Evolutionary conservation across 1,139 yeast species (phyloP).

Genomic region (Candida anutae): DNA sequence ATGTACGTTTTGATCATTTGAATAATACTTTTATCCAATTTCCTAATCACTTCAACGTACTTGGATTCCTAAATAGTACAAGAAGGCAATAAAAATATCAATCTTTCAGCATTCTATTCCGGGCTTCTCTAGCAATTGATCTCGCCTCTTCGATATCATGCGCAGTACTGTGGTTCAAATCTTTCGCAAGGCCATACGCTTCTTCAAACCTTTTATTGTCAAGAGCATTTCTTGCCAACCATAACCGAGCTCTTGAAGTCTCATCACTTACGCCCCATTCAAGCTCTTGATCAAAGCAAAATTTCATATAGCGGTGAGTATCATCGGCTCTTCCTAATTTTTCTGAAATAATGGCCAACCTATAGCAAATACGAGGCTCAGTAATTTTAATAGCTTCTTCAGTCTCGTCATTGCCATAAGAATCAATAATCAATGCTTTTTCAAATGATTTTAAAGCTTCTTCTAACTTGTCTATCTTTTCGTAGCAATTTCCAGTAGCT

Average conservation of each 20-base stretch:
- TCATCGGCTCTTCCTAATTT: conserved; percentile 42
- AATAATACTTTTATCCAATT: too few relatives aligned
- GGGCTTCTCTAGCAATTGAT: conserved; percentile 68
- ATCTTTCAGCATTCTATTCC: conserved; percentile 29
- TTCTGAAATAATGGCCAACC: conserved; percentile 65
- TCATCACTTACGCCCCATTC: conserved; percentile 70
- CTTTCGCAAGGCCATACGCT: conserved; percentile 71
- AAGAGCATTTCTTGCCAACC: conserved; percentile 76
- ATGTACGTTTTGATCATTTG: too few relatives aligned
- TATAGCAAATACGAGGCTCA: conserved; percentile 51
- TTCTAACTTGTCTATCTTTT: conserved; percentile 59
- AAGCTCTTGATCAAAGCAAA: conserved; percentile 61
- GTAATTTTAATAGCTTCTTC: conserved; percentile 12
- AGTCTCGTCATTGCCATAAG: conserved; percentile 13
- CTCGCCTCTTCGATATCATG: conserved; percentile 89
- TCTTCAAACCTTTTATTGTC: conserved; percentile 48
- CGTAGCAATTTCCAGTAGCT: conserved; percentile 87
- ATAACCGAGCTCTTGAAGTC: conserved; percentile 72
- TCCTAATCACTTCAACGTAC: too few relatives aligned
- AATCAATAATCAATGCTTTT: conserved; percentile 47
- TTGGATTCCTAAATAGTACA: too few relatives aligned
- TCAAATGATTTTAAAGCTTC: conserved; percentile 60
- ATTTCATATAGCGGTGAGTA: conserved; percentile 61
- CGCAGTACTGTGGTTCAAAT: conserved; percentile 68
- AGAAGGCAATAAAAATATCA: too few relatives aligned